Evolutionary conservation across 495 filamentous ascomycete species (phyloP), one percentile per base, ranked within the genome.

Genomic region (Neurospora sp.): DNA sequence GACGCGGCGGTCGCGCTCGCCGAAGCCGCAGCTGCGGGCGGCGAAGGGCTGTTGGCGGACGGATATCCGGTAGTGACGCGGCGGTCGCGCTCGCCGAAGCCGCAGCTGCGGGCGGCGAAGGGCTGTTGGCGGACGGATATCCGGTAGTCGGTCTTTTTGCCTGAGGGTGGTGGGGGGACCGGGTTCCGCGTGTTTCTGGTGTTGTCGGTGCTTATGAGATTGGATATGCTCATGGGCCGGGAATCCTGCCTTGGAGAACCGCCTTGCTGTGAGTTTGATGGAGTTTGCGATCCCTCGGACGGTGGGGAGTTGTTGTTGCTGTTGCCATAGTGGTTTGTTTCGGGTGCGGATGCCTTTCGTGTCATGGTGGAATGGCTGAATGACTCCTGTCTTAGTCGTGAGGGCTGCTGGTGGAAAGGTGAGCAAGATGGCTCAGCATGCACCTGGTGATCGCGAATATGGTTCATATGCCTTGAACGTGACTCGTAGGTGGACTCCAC

Each of bases 1-100:
- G n/a, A n/a, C n/a, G n/a, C n/a, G n/a, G n/a, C n/a, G n/a, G n/a
- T n/a, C n/a, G n/a, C n/a, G n/a, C n/a, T n/a, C n/a, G n/a, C n/a
- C n/a, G n/a, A n/a, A n/a, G n/a, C n/a, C n/a, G n/a, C n/a, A n/a
- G n/a, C n/a, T n/a, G n/a, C n/a, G n/a, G n/a, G n/a, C n/a, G n/a
- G n/a, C n/a, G n/a, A n/a, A n/a, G n/a, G n/a, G n/a, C n/a, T n/a
- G n/a, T n/a, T n/a, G n/a, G n/a, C n/a, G n/a, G n/a, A n/a, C n/a
- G n/a, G n/a, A n/a, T n/a, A n/a, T n/a, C n/a, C n/a, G n/a, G n/a
- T n/a, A n/a, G n/a, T n/a, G 38, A 97, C 93, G 71, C 96, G 88
- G 38, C 96, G 90, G 80, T 99, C 96, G 76, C 95, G 84, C 80
- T 98, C 96, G 70, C 94, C 94, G 74, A 96, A 97, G 8, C 96